phyloP scores from a whole-genome alignment of 2,329 filamentous ascomycete species.

The Zymoseptoria passerinii region DNA sequence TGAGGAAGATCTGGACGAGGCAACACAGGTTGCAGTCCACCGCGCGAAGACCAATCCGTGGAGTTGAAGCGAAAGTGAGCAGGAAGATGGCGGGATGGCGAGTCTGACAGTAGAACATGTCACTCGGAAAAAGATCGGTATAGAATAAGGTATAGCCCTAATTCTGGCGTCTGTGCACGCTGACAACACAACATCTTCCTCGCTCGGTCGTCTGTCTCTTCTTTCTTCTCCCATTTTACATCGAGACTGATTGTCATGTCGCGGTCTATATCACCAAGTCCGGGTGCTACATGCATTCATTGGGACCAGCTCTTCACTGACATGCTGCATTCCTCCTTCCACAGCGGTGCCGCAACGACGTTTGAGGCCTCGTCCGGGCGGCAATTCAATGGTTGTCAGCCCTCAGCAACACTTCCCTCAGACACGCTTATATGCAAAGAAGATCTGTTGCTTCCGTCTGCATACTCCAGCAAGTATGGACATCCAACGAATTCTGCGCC shows the following conservation, averaged over 20 bases:
- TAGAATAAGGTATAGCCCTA: background rate
- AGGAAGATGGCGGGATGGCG: background rate
- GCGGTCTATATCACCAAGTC: too few species aligned
- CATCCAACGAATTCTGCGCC: background rate
- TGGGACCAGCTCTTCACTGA: too few species aligned
- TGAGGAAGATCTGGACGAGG: slow-evolving; percentile 51
- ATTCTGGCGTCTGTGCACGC: background rate
- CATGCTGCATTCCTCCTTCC: background rate
- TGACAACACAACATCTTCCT: background rate
- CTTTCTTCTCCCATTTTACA: too few species aligned
- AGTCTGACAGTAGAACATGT: background rate
- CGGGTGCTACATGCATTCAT: too few species aligned
- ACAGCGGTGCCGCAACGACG: background rate
- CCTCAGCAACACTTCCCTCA: background rate
- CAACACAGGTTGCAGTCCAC: slow-evolving; percentile 34
- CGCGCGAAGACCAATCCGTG: slow-evolving; percentile 2
- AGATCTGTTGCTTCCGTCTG: background rate
- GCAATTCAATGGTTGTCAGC: background rate
- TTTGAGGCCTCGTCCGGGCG: background rate
- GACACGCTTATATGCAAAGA: background rate
- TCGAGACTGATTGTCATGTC: too few species aligned
- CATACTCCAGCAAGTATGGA: background rate
- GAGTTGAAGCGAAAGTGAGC: background rate
- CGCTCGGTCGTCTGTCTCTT: background rate
- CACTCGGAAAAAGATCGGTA: background rate